Base-by-base conservation (phyloP, 2,329 filamentous ascomycete species). In the Sclerotinia borealis region DNA sequence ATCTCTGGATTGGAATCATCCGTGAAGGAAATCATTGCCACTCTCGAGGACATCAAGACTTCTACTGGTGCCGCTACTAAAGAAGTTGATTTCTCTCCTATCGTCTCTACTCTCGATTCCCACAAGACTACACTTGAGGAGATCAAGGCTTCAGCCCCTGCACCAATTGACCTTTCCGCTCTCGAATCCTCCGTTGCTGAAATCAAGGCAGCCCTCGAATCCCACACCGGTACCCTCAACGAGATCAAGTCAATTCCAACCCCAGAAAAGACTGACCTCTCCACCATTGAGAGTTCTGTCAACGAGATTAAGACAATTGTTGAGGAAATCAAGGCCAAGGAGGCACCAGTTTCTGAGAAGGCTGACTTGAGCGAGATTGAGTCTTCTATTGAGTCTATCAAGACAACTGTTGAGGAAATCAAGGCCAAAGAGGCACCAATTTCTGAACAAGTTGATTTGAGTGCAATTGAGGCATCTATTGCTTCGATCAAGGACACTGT, bases 321-420 rank as follows among this genome's bases (percentile, higher is more conserved):
- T 22, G 59, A 63, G 9, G 66, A 70, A 34, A 64, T 72, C 13
- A 70, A 71, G 54, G 31, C 61, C 19, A 65, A 61, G 15, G 67
- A 67, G 25, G 34, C 60, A 39, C 61, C 65, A 13, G 50, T 34
- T 31, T 34, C 64, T 5, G 63, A 67, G 36, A 64, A 65, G 49
- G 56, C 65, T n/a, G 68, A 70, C 55, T 29, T 69, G 15, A 52
- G 64, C 22, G 25, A 17, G 15, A 29, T 69, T 13, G 65, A 69
- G 27, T 37, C 54, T 13, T 65, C 60, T 5, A 58, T 62, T 39
- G 51, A 58, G 7, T 43, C 45, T 10, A 50, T 59, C 31, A 63
- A 64, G 25, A 49, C 19, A 39, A 62, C 63, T 19, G 50, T 70
- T 6, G 54, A 56, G n/a, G 67, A 69, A 29, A 67, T 71, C 25